These are phyloP conservation scores for Tylopilus felleus DNA, from an alignment of 768 basidiomycete genomes.

Conservation along the genomic window DNA sequence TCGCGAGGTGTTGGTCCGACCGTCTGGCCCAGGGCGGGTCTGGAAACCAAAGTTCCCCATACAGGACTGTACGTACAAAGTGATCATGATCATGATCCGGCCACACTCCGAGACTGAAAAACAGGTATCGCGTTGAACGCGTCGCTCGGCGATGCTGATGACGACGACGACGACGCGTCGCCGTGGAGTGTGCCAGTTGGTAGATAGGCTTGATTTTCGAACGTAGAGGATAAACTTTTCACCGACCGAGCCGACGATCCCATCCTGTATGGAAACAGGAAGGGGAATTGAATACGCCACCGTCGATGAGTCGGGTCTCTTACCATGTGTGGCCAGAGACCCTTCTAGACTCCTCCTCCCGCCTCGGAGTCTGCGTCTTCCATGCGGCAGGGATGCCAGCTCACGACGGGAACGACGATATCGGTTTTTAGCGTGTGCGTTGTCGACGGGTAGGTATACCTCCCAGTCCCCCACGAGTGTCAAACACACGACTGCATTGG, in stretches of 20 bases:
- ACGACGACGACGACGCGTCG: neutral
- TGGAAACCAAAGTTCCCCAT: neutral
- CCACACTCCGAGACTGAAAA: neutral
- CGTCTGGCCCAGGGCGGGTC: neutral
- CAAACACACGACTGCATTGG: neutral
- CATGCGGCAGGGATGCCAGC: neutral
- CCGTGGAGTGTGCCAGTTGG: neutral
- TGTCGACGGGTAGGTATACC: neutral
- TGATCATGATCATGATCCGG: neutral
- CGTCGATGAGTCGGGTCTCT: neutral
- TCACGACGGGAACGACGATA: neutral
- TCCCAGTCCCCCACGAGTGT: neutral
- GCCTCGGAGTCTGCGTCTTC: neutral
- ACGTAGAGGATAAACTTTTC: neutral
- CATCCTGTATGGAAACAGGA: neutral
- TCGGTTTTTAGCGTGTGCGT: neutral
- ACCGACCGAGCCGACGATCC: neutral
- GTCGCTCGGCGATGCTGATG: neutral
- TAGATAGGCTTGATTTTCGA: neutral
- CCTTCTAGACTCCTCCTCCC: too few species aligned
- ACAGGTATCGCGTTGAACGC: neutral
- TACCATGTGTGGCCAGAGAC: neutral
- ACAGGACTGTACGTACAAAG: neutral
- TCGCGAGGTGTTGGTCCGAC: neutral
- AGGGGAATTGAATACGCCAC: neutral